Conservation (phyloP, 2,329 filamentous ascomycete genomes). For the Aspergillus proliferans region DNA sequence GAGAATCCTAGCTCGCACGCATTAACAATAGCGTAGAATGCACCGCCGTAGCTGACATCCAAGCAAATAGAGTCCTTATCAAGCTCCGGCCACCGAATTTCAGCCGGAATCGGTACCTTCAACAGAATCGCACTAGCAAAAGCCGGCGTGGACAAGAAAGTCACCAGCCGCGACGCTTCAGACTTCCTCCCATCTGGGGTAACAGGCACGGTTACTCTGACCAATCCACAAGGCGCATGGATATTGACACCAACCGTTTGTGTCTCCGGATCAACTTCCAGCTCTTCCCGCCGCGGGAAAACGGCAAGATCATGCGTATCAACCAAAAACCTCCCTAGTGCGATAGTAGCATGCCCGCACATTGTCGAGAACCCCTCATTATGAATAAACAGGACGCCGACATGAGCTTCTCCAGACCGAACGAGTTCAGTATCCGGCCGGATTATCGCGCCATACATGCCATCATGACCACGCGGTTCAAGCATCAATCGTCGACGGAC, state of each 20-base stretch:
- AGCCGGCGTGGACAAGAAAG: conserved; percentile 39
- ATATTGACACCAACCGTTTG: conserved; percentile 29
- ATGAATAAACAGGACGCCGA: conserved; percentile 45
- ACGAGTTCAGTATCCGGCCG: conserved; percentile 38
- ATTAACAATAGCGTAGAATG: conserved; percentile 38
- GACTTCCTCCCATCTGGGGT: conserved; percentile 22
- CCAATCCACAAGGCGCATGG: conserved; percentile 43
- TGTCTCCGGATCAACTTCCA: conserved; percentile 21
- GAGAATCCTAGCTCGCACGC: conserved; percentile 36
- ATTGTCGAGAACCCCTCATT: conserved; percentile 47
- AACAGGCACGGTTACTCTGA: conserved; percentile 37
- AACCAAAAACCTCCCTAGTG: conserved; percentile 41
- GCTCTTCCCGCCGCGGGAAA: conserved; percentile 32
- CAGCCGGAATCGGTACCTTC: conserved; percentile 21
- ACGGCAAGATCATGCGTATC: conserved; percentile 35
- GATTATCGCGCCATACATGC: conserved; percentile 49
- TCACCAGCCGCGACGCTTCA: conserved; percentile 34
- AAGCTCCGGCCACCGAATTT: conserved; percentile 36
- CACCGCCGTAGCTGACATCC: conserved; percentile 40
- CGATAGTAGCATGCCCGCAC: conserved; percentile 49
- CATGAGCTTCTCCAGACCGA: conserved; percentile 36
- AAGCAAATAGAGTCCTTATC: conserved; percentile 18
- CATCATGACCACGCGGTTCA: conserved; percentile 46
- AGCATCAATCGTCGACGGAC: conserved; percentile 39
- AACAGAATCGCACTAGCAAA: conserved; percentile 33